A percentile compares a stretch with the other conserved stretches of the same genome.
phyloP scores from a whole-genome alignment of 768 basidiomycete genomes.

The Agrocybe chaxingu region DNA sequence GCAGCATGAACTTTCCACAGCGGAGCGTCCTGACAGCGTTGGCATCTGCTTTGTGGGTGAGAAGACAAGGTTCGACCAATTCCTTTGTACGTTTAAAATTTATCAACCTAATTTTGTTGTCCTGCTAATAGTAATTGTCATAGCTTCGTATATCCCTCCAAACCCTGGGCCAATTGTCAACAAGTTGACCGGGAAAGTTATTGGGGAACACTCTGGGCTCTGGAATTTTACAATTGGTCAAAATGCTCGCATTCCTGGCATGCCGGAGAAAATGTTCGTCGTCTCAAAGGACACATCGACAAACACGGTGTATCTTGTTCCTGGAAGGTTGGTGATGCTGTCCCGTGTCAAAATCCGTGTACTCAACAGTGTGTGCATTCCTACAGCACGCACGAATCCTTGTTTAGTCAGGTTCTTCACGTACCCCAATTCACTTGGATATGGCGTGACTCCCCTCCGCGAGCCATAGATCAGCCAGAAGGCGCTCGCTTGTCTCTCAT shows the following conservation, averaged over 20 bases:
- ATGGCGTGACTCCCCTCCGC: slow-evolving; percentile 59
- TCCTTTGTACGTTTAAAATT: slow-evolving; percentile 52
- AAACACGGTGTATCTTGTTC: slow-evolving; percentile 77
- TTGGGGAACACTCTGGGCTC: slow-evolving; percentile 69
- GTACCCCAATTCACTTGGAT: slow-evolving; percentile 72
- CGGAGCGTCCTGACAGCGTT: slow-evolving; percentile 81
- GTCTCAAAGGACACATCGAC: slow-evolving; percentile 57
- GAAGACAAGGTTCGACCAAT: slow-evolving; percentile 65
- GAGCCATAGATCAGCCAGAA: slow-evolving; percentile 30
- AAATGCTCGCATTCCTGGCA: slow-evolving; percentile 62
- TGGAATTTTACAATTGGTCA: slow-evolving; percentile 90
- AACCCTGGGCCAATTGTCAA: slow-evolving; percentile 70
- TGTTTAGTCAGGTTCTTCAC: slow-evolving; percentile 39
- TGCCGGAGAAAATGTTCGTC: slow-evolving; percentile 65
- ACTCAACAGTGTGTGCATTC: background rate
- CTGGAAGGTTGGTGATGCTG: slow-evolving; percentile 50
- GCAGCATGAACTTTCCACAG: slow-evolving; percentile 62
- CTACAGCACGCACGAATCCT: slow-evolving; percentile 55
- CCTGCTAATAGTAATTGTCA: background rate
- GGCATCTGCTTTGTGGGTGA: slow-evolving; percentile 95
- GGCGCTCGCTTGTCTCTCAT: slow-evolving; percentile 55
- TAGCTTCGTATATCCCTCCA: slow-evolving; percentile 75
- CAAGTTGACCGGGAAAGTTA: slow-evolving; percentile 44
- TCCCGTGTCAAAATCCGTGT: background rate
- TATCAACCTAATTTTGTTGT: background rate